phyloP scores from a whole-genome alignment of 148 eudicot species.

The Rhododendron ferrugineum region DNA sequence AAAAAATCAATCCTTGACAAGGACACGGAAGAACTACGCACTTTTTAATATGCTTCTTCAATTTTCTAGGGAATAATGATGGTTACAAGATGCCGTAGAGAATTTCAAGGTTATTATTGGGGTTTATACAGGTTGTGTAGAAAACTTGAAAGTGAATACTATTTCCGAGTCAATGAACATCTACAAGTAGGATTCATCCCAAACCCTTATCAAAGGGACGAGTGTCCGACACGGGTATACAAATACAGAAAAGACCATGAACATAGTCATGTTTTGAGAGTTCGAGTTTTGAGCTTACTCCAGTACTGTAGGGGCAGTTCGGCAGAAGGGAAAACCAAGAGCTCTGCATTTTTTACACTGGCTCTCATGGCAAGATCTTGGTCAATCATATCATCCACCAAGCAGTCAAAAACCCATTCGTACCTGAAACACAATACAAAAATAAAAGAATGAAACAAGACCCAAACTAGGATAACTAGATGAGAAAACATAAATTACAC shows the following conservation, averaged over 20 bases:
- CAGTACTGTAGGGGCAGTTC: constrained; percentile 32
- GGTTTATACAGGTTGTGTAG: background rate
- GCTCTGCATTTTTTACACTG: constrained; percentile 36
- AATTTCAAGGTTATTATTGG: background rate
- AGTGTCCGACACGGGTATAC: background rate
- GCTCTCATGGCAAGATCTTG: constrained; percentile 58
- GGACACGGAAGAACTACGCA: background rate
- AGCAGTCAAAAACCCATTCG: constrained; percentile 27
- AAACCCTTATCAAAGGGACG: background rate
- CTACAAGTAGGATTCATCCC: background rate
- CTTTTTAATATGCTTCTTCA: background rate
- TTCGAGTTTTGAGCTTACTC: constrained; percentile 23
- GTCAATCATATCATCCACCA: constrained; percentile 47
- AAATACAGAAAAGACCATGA: background rate
- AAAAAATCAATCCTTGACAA: background rate
- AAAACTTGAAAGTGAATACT: background rate
- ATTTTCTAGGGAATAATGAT: background rate
- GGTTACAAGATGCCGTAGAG: background rate
- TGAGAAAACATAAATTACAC: background rate
- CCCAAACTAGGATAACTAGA: background rate
- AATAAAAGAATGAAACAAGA: background rate
- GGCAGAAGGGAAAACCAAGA: constrained; percentile 53
- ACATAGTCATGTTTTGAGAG: background rate
- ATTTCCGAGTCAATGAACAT: background rate
- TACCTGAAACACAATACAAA: constrained; percentile 15